These are phyloP conservation scores for Phaeosphaeria sp. DNA, from an alignment of 2,329 filamentous ascomycete genomes.

Conservation along the genomic window DNA sequence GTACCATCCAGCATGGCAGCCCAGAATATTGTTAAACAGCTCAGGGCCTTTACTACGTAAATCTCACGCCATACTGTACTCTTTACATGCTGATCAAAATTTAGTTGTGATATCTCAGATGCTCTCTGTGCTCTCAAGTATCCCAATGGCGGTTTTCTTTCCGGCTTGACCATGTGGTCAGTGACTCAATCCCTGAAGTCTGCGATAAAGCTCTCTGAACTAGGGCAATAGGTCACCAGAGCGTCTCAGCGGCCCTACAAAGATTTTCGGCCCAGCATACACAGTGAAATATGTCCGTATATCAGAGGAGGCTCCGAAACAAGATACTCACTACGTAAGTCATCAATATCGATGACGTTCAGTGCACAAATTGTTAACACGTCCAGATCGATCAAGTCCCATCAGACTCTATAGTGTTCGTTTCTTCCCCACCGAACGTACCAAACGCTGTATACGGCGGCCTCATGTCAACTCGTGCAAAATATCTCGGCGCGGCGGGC, in stretches of 20 bases:
- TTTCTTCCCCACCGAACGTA: neutral
- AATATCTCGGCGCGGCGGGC: constrained; percentile 54
- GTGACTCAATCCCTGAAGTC: no score
- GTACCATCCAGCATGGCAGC: no score
- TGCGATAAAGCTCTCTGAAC: no score
- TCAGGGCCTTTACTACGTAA: no score
- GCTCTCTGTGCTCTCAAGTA: neutral
- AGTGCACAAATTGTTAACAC: no score
- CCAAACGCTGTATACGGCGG: constrained; percentile 62
- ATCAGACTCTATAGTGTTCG: neutral
- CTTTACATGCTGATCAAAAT: no score
- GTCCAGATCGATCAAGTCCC: neutral
- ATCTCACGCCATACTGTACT: no score
- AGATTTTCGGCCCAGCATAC: neutral
- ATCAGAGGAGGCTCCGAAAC: neutral
- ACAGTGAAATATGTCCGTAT: neutral
- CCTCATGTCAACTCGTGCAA: constrained; percentile 59
- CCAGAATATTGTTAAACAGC: no score
- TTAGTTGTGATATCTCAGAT: neutral
- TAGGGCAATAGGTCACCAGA: no score
- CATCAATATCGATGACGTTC: no score
- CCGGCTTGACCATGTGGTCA: neutral
- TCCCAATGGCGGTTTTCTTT: neutral
- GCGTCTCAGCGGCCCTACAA: neutral
- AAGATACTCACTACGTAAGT: neutral